Conservation (phyloP, 805 yeast species). For the Candida ipomoeae region DNA sequence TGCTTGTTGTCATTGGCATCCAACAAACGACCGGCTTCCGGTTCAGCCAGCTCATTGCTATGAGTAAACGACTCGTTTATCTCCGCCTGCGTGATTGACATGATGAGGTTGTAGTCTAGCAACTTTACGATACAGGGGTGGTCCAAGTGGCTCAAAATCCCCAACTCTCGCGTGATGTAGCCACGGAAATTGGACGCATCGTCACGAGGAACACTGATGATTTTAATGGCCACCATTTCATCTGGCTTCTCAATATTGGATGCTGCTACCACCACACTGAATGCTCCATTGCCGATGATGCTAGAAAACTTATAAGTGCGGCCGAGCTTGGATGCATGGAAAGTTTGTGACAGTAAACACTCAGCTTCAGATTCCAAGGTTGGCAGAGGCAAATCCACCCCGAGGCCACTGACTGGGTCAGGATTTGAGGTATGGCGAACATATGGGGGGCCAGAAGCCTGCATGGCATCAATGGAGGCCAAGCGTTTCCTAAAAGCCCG, state of each 20-base stretch:
- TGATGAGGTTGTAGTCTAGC: constrained; percentile 44
- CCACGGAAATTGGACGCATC: constrained; percentile 29
- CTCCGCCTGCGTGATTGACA: constrained; percentile 24
- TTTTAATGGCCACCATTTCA: constrained; percentile 64
- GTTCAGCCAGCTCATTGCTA: neutral
- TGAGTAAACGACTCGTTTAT: constrained; percentile 14
- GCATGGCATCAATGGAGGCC: neutral
- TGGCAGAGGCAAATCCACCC: constrained; percentile 11
- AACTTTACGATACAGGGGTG: constrained; percentile 72
- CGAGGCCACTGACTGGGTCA: neutral
- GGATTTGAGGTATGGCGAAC: constrained; percentile 15
- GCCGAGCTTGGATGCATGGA: constrained; percentile 10
- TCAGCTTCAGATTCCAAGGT: constrained; percentile 8
- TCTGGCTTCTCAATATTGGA: constrained; percentile 20
- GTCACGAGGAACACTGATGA: constrained; percentile 40
- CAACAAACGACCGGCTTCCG: neutral
- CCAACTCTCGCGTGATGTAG: constrained; percentile 59
- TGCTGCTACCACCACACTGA: constrained; percentile 60
- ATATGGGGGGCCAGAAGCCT: neutral
- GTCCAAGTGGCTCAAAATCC: constrained; percentile 49
- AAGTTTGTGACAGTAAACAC: constrained; percentile 4
- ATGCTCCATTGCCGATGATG: constrained; percentile 62
- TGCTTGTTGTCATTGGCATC: constrained; percentile 25
- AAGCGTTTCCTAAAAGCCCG: constrained; percentile 1
- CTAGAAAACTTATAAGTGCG: constrained; percentile 11